Percentiles rank a stretch among this genome's conserved stretches.
These are phyloP conservation scores for Choiromyces venosus DNA, from an alignment of 495 filamentous ascomycete species.

Conservation along the genomic window DNA sequence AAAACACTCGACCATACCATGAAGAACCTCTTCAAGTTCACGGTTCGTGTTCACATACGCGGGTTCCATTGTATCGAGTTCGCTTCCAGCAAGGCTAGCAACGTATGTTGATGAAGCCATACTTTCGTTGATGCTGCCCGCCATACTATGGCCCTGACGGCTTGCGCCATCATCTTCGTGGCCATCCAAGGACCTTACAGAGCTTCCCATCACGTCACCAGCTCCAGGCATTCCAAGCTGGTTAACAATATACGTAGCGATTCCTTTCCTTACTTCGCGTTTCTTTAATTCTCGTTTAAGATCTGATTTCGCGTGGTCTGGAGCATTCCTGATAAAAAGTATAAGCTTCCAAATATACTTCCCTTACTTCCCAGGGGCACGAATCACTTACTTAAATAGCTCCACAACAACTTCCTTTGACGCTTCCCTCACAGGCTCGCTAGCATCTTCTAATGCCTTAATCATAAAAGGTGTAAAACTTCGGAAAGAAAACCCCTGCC, in stretches of 20 bases:
- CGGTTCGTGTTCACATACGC: slow-evolving; percentile 70
- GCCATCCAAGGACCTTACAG: slow-evolving; percentile 42
- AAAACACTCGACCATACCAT: slow-evolving; percentile 71
- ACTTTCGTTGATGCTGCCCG: slow-evolving; percentile 48
- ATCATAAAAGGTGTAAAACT: slow-evolving; percentile 76
- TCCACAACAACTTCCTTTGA: slow-evolving; percentile 77
- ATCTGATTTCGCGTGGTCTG: slow-evolving; percentile 77
- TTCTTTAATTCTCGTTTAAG: slow-evolving; percentile 73
- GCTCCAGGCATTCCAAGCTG: slow-evolving; percentile 59
- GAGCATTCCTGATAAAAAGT: slow-evolving; percentile 58
- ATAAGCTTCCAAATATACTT: slow-evolving; percentile 3
- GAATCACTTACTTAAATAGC: slow-evolving; percentile 63
- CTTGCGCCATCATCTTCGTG: slow-evolving; percentile 41
- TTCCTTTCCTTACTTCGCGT: slow-evolving; percentile 75
- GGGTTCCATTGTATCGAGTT: slow-evolving; percentile 68
- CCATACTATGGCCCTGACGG: slow-evolving; percentile 25
- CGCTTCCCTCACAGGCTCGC: slow-evolving; percentile 73
- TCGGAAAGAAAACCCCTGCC: slow-evolving; percentile 59
- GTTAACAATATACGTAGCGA: slow-evolving; percentile 68
- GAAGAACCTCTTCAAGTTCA: slow-evolving; percentile 78
- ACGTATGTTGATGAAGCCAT: slow-evolving; percentile 48
- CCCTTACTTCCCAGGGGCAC: slow-evolving; percentile 4
- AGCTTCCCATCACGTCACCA: slow-evolving; percentile 50
- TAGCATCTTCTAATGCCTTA: slow-evolving; percentile 80
- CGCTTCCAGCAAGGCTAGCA: slow-evolving; percentile 50